phyloP scores from a whole-genome alignment of 768 basidiomycete genomes.

The Trametes cubensis region DNA sequence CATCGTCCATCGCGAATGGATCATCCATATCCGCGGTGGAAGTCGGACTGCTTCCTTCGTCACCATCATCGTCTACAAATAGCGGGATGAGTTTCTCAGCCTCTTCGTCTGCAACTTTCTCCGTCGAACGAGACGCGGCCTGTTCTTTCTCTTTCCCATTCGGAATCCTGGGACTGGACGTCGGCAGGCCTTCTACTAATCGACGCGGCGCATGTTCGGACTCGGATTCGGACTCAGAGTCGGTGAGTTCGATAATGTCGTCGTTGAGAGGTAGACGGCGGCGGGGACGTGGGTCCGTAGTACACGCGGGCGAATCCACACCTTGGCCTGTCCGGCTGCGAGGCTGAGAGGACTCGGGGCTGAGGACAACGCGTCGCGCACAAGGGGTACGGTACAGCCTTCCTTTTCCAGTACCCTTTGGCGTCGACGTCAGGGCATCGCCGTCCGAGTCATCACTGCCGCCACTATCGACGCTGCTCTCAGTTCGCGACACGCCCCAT shows the following conservation, averaged over 20 bases:
- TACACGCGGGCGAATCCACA: not conserved
- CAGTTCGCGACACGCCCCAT: no score
- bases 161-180: not conserved
- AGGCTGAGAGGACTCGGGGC: conserved; percentile 1
- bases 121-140: not conserved
- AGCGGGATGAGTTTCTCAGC: conserved; percentile 4
- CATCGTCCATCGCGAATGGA: conserved; percentile 32
- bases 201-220: not conserved
- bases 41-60: conserved; percentile 23
- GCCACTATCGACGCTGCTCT: no score
- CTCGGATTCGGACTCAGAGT: conserved; percentile 19
- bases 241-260: conserved; percentile 24
- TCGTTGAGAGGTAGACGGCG: conserved; percentile 3
- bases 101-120: not conserved
- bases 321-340: no score
- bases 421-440: not conserved
- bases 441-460: not conserved
- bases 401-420: not conserved
- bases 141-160: not conserved
- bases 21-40: not conserved
- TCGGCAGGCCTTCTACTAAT: not conserved
- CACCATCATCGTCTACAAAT: conserved; percentile 33
- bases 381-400: not conserved
- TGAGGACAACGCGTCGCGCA: conserved; percentile 15
- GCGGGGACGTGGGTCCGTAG: not conserved